Conservation (phyloP, 305 asterid species). For the Fraxinus sp. region DNA sequence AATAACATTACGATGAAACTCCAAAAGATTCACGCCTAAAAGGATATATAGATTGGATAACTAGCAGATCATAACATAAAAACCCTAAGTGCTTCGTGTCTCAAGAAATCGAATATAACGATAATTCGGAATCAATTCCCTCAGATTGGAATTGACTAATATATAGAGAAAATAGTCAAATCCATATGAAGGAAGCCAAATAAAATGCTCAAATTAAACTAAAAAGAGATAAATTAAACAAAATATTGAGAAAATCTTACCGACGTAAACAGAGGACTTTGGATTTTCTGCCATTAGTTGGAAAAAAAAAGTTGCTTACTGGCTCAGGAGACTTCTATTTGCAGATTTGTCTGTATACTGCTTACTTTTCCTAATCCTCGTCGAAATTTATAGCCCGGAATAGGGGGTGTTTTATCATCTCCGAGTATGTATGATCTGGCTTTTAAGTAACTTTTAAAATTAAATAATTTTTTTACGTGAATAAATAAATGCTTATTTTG, state of each 20-base stretch:
- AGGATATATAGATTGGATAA: neutral
- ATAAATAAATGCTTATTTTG: neutral
- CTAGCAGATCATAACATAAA: neutral
- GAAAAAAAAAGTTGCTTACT: neutral
- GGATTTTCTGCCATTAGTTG: constrained; percentile 51
- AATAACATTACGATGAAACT: neutral
- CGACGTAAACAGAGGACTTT: constrained; percentile 55
- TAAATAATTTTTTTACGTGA: no score
- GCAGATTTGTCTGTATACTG: neutral
- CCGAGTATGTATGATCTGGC: no score
- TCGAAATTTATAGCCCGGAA: neutral
- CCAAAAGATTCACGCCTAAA: neutral
- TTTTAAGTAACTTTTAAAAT: no score
- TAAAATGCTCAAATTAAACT: neutral
- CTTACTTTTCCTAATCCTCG: neutral
- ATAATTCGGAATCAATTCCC: neutral
- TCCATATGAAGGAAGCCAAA: neutral
- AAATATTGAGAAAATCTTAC: constrained; percentile 29
- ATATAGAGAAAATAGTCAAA: neutral
- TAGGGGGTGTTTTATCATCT: neutral
- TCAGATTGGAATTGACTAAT: neutral
- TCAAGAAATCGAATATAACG: neutral
- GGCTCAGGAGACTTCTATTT: neutral
- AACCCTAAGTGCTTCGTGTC: neutral
- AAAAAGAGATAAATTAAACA: neutral